Conservation (phyloP, 495 filamentous ascomycete species). For the Chaetomidium leptoderma region DNA sequence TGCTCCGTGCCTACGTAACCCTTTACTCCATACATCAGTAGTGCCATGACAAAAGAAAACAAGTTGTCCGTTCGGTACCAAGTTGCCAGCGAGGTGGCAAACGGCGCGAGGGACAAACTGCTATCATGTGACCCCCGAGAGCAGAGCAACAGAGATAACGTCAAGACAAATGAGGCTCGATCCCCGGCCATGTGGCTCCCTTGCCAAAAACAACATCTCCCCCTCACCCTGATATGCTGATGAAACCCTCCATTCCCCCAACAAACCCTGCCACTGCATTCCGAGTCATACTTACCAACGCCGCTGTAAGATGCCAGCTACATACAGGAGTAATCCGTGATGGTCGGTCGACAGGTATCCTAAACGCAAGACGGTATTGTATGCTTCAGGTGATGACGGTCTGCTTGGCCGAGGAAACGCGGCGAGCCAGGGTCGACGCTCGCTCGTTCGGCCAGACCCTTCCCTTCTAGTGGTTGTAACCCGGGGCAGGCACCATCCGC, state of each 20-base stretch:
- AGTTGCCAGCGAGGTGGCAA: background rate
- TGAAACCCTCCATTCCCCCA: too few species aligned
- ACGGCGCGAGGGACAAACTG: too few species aligned
- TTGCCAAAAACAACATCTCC: background rate
- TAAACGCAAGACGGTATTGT: slow-evolving; percentile 25
- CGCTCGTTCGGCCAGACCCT: slow-evolving; percentile 1
- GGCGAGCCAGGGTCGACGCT: background rate
- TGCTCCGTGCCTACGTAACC: background rate
- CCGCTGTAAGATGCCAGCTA: slow-evolving; percentile 13
- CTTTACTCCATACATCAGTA: slow-evolving; percentile 17
- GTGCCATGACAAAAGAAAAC: slow-evolving; percentile 15
- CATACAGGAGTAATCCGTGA: slow-evolving; percentile 14
- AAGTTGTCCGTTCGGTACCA: background rate
- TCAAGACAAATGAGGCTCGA: too few species aligned
- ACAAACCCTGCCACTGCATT: background rate
- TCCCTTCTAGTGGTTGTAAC: background rate
- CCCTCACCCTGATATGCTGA: slow-evolving; percentile 1
- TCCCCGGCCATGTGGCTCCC: too few species aligned
- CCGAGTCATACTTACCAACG: slow-evolving; percentile 12
- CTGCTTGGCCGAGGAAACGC: background rate
- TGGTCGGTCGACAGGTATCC: slow-evolving; percentile 24
- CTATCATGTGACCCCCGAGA: too few species aligned
- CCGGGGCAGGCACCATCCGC: slow-evolving; percentile 1
- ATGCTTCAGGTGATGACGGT: slow-evolving; percentile 15
- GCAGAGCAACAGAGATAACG: too few species aligned